Base-by-base conservation (phyloP, 1,284 basidiomycete species). In the Ustilago trichophora region DNA sequence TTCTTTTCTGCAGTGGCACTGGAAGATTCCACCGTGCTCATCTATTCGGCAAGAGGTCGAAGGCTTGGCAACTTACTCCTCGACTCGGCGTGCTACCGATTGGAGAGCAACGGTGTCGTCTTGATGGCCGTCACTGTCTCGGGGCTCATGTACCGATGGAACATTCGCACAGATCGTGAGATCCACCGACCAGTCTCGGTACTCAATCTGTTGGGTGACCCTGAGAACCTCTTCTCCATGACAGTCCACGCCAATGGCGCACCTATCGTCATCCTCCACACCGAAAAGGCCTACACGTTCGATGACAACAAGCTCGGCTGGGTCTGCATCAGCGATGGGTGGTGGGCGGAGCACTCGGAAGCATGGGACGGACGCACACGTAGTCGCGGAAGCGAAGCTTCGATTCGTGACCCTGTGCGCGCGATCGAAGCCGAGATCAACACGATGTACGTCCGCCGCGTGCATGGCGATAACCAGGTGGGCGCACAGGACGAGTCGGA, bases 1-100 rank as follows among this genome's bases (percentile, higher is more conserved):
- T 76, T 77, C 2, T 92, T 92, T 78, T 88, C 88, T 63, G 93
- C 91, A 3, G 89, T 70, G 0, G 66, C 69, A 2, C 53, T 76
- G 18, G 53, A 64, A 13, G 75, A 79, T 34, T 48, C 65, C n/a
- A 66, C 66, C 3, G 31, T 80, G 18, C 22, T 74, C 15, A 62
- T 77, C 46, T 80, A 80, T 35, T 58, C 76, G 37, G 19, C 52
- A 5, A 58, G 67, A n/a, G 78, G 78, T 9, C 66, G 77, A 37
- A 27, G 49, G 19, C 27, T 70, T 11, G 44, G 64, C 33, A 78
- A 64, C 13, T 38, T 78, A 22, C 44, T 62, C 25, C 62, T 78
- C 18, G 67, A 70, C 27, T 68, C 65, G 40, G 64, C 68, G 6
- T 65, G 57, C 50, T 69, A 59, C 37, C 50, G 62, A 19, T 43